Evolutionary conservation across 768 basidiomycete species (phyloP).

Genomic region (Russula olivacea): DNA sequence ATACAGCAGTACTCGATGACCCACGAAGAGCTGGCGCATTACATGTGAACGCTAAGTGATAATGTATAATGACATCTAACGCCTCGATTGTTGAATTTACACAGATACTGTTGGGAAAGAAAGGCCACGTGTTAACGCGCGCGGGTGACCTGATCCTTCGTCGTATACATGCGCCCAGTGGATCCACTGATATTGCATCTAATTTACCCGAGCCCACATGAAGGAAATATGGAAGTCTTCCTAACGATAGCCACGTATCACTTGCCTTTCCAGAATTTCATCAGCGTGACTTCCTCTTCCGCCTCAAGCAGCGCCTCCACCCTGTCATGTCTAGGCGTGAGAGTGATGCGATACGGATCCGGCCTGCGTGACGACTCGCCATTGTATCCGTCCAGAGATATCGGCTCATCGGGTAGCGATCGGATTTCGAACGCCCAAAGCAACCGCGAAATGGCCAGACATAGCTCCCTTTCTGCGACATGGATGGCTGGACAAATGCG

Average conservation of each 20-base stretch:
- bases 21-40: neutral
- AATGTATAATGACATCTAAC: neutral
- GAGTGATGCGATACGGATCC: conserved; percentile 36
- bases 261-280: conserved; percentile 14
- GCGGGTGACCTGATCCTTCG: no score
- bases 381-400: conserved; percentile 42
- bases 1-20: neutral
- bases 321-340: conserved; percentile 27
- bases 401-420: conserved; percentile 39
- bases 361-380: conserved; percentile 43
- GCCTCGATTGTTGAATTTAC: no score
- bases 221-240: no score
- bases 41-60: neutral
- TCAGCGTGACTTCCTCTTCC: conserved; percentile 17
- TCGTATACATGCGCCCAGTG: no score
- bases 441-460: conserved; percentile 41
- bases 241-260: neutral
- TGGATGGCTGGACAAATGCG: conserved; percentile 41
- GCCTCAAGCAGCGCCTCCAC: conserved; percentile 14
- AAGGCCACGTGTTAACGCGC: no score
- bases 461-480: conserved; percentile 44
- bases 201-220: no score
- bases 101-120: no score
- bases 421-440: conserved; percentile 45
- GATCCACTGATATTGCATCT: no score